Percentiles rank a stretch among this genome's conserved stretches.
Evolutionary conservation across 768 basidiomycete genomes (phyloP).

Genomic region (Boletus insuetus): DNA sequence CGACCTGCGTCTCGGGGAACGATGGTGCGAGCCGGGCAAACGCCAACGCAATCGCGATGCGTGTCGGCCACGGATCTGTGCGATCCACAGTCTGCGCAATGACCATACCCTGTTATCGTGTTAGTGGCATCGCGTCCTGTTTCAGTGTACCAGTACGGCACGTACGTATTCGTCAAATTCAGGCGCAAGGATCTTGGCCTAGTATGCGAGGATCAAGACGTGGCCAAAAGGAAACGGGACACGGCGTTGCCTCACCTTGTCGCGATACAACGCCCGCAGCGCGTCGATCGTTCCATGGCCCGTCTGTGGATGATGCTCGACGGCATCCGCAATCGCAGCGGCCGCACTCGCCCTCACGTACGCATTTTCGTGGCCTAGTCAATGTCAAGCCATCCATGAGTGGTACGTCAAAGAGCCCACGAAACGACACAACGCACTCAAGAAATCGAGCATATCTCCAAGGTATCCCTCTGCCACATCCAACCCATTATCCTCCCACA

Average conservation of each 20-base stretch:
- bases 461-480: slow-evolving; percentile 73
- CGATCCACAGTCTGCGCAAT: slow-evolving; percentile 83
- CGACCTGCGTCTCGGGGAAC: slow-evolving; percentile 61
- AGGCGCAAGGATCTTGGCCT: slow-evolving; percentile 81
- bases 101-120: slow-evolving; percentile 75
- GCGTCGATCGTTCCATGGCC: slow-evolving; percentile 45
- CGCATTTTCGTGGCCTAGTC: slow-evolving; percentile 68
- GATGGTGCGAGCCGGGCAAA: slow-evolving; percentile 66
- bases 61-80: slow-evolving; percentile 83
- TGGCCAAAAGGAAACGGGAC: no score
- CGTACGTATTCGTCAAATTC: slow-evolving; percentile 92
- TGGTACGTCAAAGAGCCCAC: neutral
- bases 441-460: slow-evolving; percentile 53
- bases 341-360: slow-evolving; percentile 78
- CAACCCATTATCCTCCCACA: slow-evolving; percentile 96
- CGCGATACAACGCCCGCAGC: slow-evolving; percentile 74
- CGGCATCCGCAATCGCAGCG: slow-evolving; percentile 71
- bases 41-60: slow-evolving; percentile 68
- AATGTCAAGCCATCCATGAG: neutral
- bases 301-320: slow-evolving; percentile 65
- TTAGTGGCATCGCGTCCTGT: neutral
- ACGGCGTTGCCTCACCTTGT: slow-evolving; percentile 53
- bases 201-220: no score
- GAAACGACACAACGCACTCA: slow-evolving; percentile 50
- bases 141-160: neutral